Evolutionary conservation across 352 stramenopile species (phyloP).

Genomic region (Phytophthora citricola): DNA sequence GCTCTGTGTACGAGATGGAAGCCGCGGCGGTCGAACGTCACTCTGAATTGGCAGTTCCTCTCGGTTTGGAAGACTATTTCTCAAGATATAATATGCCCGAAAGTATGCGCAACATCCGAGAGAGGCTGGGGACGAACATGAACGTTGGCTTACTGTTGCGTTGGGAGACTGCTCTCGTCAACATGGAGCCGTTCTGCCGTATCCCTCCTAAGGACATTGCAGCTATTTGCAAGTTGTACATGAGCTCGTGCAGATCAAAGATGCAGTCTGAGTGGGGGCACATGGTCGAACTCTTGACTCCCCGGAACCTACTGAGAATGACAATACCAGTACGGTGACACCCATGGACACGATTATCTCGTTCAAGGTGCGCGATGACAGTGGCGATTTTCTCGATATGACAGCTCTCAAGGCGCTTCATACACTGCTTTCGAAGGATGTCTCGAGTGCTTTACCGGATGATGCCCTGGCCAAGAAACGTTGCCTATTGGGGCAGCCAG

Average conservation of each 20-base stretch:
- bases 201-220: conserved; percentile 58
- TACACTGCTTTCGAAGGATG: conserved; percentile 72
- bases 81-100: conserved; percentile 78
- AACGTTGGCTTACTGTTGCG: conserved; percentile 83
- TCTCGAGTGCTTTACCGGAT: conserved; percentile 58
- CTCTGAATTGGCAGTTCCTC: conserved; percentile 66
- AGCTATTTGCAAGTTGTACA: conserved; percentile 68
- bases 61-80: conserved; percentile 86
- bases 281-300: conserved; percentile 57
- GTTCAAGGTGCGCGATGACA: conserved; percentile 73
- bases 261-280: conserved; percentile 47
- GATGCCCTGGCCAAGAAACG: conserved; percentile 59
- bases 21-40: conserved; percentile 58
- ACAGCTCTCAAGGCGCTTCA: conserved; percentile 69
- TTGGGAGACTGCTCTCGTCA: conserved; percentile 81
- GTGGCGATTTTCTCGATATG: conserved; percentile 49
- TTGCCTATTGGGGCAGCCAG: conserved; percentile 83
- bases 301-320: conserved; percentile 24
- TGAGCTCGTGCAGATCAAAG: conserved; percentile 56
- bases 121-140: conserved; percentile 60
- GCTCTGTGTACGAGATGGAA: conserved; percentile 85
- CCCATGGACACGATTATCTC: conserved; percentile 83
- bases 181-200: conserved; percentile 80
- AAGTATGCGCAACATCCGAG: conserved; percentile 69
- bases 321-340: conserved; percentile 26